Evolutionary conservation across 2,329 filamentous ascomycete genomes (phyloP), one percentile per base, ranked within the genome.

Genomic region (Botrytis paeoniae): DNA sequence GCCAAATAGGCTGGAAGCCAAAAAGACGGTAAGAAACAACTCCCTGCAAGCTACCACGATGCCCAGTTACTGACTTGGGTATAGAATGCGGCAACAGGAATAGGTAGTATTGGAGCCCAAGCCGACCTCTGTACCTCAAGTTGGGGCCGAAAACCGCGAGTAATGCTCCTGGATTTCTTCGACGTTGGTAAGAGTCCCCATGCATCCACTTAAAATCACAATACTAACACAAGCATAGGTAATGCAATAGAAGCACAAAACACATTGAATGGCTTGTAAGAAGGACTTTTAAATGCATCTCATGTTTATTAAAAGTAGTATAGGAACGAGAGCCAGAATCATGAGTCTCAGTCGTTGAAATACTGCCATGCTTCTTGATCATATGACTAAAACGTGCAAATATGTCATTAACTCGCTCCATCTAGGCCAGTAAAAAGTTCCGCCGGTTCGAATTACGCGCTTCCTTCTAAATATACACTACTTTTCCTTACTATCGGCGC

Each of bases 81-180:
- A 1, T 69, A 72, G 70, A 72, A 72, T 25, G 70, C 70, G 0
- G 83, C 85, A 4, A 82, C 81, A 1, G 85, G 86, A 10, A 82
- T 79, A 59, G 87, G 88, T 5, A 87, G 85, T 78, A 82, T 89
- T 35, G 88, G 86, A 0, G 79, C 80, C 3, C 88, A 87, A 80
- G 83, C 83, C 0, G 77, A 82, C 16, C 83, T 86, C 59, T 89
- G 83, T 76, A 82, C 82, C 71, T 74, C 74, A 1, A 80, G 79
- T 10, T 89, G 86, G 76, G 82, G 84, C 25, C 82, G 84, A 41
- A 80, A 83, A 59, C 87, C 89, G 3, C 86, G 83, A 9, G 88
- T 87, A 72, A 83, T 89, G 57, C 80, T 91, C 25, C 86, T 90
- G 0, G 89, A 91, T 79, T 89, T 86, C 18, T 88, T 89, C 79